Conservation (phyloP, 768 basidiomycete genomes). For the Hericium coralloides region DNA sequence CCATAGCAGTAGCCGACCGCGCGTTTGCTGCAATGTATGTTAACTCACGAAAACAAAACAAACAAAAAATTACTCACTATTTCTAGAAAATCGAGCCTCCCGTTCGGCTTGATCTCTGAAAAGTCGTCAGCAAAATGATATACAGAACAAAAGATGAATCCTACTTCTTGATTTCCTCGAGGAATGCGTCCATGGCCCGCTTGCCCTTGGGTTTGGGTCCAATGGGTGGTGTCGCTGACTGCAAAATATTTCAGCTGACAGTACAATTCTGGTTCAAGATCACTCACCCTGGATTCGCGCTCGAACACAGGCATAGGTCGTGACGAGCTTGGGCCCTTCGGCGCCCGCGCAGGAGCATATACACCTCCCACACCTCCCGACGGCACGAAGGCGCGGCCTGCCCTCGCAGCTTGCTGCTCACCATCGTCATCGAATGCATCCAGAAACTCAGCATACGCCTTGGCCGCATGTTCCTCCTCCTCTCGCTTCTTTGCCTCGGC, state of each 20-base stretch:
- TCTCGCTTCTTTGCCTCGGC: slow-evolving; percentile 84
- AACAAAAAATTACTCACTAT: slow-evolving; percentile 32
- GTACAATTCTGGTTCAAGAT: not conserved
- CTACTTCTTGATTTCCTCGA: slow-evolving; percentile 93
- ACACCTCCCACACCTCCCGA: slow-evolving; percentile 37
- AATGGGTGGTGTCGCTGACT: slow-evolving; percentile 52
- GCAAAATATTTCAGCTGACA: not conserved
- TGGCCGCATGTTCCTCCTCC: slow-evolving; percentile 72
- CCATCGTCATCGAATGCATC: slow-evolving; percentile 72
- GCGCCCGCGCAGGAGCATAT: slow-evolving; percentile 30
- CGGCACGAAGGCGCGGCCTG: slow-evolving; percentile 48
- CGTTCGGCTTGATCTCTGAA: slow-evolving; percentile 85
- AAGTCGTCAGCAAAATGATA: not conserved
- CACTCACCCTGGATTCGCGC: slow-evolving; percentile 22
- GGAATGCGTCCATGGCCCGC: slow-evolving; percentile 90
- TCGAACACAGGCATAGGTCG: slow-evolving; percentile 22
- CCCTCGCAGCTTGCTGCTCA: slow-evolving; percentile 42
- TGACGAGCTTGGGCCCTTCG: slow-evolving; percentile 21
- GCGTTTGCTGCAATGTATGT: slow-evolving; percentile 35
- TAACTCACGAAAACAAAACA: not conserved
- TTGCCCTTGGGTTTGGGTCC: slow-evolving; percentile 81
- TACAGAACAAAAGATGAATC: slow-evolving; percentile 6
- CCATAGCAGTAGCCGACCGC: slow-evolving; percentile 84
- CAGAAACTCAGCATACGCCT: slow-evolving; percentile 77
- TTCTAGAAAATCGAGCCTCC: slow-evolving; percentile 74